Evolutionary conservation across 139 green algal genomes (phyloP), one percentile per base, ranked within the genome.

Genomic region (Picochlorum sp.): DNA sequence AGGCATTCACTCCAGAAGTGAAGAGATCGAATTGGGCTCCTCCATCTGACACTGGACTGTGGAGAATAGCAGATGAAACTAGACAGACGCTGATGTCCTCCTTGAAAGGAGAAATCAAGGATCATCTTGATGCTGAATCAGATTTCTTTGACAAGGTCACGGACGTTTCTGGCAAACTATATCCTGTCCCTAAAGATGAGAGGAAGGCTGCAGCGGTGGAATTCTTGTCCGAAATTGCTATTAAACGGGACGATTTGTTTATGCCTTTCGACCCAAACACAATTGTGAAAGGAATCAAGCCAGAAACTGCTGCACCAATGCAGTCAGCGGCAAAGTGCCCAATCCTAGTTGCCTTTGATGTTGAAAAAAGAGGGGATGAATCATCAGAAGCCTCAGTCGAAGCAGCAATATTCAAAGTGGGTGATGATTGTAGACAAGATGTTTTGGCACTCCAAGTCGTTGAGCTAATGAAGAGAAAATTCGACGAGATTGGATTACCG

Each of bases 381-480:
- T 20, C 13, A 3, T n/a, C 9, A 37, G n/a, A 11, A 62, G 14
- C 16, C 54, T 38, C 54, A 45, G 20, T 64, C 30, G 50, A 50
- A 50, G 83, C 83, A 6, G 90, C 80, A 79, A 95, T 97, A 74
- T 96, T 96, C 85, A 95, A 97, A 74, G 92, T 98, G 3, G 80
- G 89, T 0, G 92, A 98, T 70, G 93, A 98, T 73, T 91, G 90
- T 57, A 69, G 93, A 11, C 92, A 98, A 77, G 92, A 98, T 68
- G 90, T 98, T 63, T 81, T 98, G 45, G 93, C 92, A 0, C 80
- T 98, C 44, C 92, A 98, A 81, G 85, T 95, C 18, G 90, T 95
- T 66, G 69, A 70, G 4, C 73, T 96, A 54, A 72, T 96, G 15
- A 71, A 86, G 37, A 71, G 81, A 34, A 84, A 84, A 9, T 92